These are phyloP conservation scores for Beverwykella pulmonaria DNA, from an alignment of 495 filamentous ascomycete genomes.

Conservation along the genomic window DNA sequence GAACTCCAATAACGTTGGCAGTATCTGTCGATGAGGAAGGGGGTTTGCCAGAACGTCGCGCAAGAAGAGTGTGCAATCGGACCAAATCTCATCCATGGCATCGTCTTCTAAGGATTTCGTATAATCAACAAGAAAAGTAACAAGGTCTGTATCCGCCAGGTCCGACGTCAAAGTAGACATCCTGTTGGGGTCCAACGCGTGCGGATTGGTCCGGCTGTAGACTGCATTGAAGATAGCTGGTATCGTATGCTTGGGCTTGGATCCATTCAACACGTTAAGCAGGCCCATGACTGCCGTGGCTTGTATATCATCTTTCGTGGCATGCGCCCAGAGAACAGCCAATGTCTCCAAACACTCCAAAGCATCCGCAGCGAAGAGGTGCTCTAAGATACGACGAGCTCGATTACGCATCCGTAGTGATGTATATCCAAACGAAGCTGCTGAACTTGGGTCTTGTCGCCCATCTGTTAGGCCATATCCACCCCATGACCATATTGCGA, in stretches of 20 bases:
- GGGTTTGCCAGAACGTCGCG: constrained; percentile 90
- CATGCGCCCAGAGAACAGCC: constrained; percentile 74
- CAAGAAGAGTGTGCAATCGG: constrained; percentile 88
- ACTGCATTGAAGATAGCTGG: constrained; percentile 97
- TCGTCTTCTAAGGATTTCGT: constrained; percentile 90
- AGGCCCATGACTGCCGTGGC: constrained; percentile 70
- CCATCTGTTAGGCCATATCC: constrained; percentile 59
- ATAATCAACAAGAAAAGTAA: constrained; percentile 86
- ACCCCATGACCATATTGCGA: constrained; percentile 94
- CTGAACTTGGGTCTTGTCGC: constrained; percentile 66
- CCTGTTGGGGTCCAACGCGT: constrained; percentile 72
- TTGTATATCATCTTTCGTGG: constrained; percentile 36
- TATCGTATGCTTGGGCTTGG: constrained; percentile 87
- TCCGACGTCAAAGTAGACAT: constrained; percentile 86
- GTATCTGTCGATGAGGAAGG: constrained; percentile 87
- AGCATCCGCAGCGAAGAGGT: constrained; percentile 91
- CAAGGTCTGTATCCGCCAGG: constrained; percentile 77
- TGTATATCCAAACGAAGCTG: constrained; percentile 85
- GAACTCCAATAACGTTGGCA: constrained; percentile 86
- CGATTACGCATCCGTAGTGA: constrained; percentile 87
- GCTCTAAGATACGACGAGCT: constrained; percentile 83
- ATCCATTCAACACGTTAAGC: constrained; percentile 87
- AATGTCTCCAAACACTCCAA: constrained; percentile 92
- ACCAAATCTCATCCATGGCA: constrained; percentile 99
- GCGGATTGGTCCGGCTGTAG: constrained; percentile 87